A percentile compares a stretch with the other conserved stretches of the same genome.
Evolutionary conservation across 2,329 filamentous ascomycete genomes (phyloP).

Genomic region (Drechslerella stenobrocha): DNA sequence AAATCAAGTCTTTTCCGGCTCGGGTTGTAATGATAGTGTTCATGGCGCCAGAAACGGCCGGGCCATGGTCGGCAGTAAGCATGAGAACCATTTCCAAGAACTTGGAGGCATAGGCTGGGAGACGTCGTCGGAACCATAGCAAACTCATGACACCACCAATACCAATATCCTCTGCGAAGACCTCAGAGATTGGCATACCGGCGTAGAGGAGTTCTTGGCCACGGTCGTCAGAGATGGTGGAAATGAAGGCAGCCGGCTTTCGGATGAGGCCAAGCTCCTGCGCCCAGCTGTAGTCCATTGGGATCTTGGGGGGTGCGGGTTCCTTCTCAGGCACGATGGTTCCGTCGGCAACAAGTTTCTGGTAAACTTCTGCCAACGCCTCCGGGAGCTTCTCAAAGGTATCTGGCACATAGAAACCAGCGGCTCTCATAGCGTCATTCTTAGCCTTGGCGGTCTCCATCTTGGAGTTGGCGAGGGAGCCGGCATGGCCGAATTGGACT

Average conservation of each 20-base stretch:
- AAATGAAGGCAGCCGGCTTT: constrained; percentile 99
- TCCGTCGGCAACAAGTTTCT: constrained; percentile 81
- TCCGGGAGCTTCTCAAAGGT: constrained; percentile 94
- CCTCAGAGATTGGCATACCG: constrained; percentile 99
- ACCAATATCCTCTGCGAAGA: constrained; percentile 97
- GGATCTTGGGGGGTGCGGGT: constrained; percentile 96
- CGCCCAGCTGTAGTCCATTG: constrained; percentile 99
- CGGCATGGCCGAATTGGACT: constrained; percentile 98
- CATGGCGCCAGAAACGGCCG: constrained; percentile 98
- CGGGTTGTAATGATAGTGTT: constrained; percentile 99
- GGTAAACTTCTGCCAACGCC: constrained; percentile 77
- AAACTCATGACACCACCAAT: constrained; percentile 99
- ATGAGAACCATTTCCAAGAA: constrained; percentile 99
- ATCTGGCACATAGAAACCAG: constrained; percentile 89
- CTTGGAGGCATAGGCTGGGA: constrained; percentile 94
- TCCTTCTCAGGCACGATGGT: constrained; percentile 83
- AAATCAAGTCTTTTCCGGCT: constrained; percentile 98
- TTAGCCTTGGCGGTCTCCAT: constrained; percentile 95
- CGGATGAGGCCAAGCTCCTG: constrained; percentile 99
- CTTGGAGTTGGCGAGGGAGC: constrained; percentile 98
- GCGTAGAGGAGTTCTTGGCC: constrained; percentile 98
- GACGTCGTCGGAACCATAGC: constrained; percentile 97
- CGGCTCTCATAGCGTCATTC: constrained; percentile 96
- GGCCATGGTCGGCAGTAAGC: constrained; percentile 98
- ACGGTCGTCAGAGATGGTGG: constrained; percentile 99